Conservation (phyloP, 2,329 filamentous ascomycete genomes). For the Coniochaeta sp. region DNA sequence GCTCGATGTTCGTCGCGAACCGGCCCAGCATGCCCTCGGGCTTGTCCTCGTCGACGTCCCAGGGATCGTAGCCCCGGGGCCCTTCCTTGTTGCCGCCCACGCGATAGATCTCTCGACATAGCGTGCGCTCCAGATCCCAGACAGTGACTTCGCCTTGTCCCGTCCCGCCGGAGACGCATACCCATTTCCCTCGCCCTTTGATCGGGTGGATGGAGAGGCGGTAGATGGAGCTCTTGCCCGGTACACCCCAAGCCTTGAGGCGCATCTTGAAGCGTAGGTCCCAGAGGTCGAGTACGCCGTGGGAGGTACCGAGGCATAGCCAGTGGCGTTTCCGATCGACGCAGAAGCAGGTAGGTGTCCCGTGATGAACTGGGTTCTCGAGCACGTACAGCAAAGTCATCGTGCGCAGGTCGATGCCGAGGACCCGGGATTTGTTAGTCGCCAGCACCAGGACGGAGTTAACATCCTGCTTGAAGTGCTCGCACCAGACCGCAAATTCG, state of each 20-base stretch:
- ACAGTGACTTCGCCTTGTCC: slow-evolving; percentile 84
- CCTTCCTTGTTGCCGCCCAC: slow-evolving; percentile 54
- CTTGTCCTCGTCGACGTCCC: slow-evolving; percentile 84
- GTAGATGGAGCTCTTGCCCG: slow-evolving; percentile 73
- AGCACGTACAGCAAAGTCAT: slow-evolving; percentile 79
- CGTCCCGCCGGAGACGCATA: slow-evolving; percentile 84
- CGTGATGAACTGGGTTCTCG: slow-evolving; percentile 85
- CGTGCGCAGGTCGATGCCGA: slow-evolving; percentile 78
- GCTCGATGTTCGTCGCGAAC: slow-evolving; percentile 70
- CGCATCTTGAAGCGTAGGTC: slow-evolving; percentile 90
- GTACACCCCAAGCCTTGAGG: slow-evolving; percentile 81
- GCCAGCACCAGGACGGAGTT: slow-evolving; percentile 79
- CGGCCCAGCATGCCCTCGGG: slow-evolving; percentile 80
- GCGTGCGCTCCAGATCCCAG: slow-evolving; percentile 88
- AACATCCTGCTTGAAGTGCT: slow-evolving; percentile 80
- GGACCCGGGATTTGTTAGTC: slow-evolving; percentile 76
- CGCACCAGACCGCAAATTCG: slow-evolving; percentile 82
- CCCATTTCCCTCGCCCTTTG: slow-evolving; percentile 72
- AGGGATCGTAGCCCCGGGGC: slow-evolving; percentile 67
- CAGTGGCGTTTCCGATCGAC: slow-evolving; percentile 81
- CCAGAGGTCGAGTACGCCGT: slow-evolving; percentile 91
- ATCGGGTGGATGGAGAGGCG: slow-evolving; percentile 72
- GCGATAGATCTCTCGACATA: slow-evolving; percentile 85
- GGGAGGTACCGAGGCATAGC: slow-evolving; percentile 85
- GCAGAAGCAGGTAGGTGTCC: slow-evolving; percentile 85